phyloP scores from a whole-genome alignment of 257 asterid species.

The Thymus quinquecostatus region DNA sequence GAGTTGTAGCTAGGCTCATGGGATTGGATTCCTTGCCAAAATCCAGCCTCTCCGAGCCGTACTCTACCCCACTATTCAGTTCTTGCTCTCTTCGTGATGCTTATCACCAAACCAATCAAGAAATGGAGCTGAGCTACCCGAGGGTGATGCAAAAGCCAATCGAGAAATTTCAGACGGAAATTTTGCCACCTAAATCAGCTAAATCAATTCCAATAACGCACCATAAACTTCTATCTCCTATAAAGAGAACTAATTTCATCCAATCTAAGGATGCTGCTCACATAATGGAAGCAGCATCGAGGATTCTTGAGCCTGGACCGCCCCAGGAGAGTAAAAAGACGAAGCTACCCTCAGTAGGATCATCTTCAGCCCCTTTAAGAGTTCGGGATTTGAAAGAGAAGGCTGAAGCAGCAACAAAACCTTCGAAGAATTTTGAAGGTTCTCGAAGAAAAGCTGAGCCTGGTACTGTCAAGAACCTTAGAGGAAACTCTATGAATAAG shows the following conservation, averaged over 20 bases:
- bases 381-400: constrained; percentile 71
- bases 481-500: constrained; percentile 50
- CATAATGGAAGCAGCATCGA: constrained; percentile 92
- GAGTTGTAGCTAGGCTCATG: constrained; percentile 96
- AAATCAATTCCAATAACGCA: constrained; percentile 81
- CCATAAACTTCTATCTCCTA: constrained; percentile 88
- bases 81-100: constrained; percentile 56
- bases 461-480: constrained; percentile 44
- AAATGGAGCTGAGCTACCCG: constrained; percentile 40
- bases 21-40: constrained; percentile 87
- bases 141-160: constrained; percentile 54
- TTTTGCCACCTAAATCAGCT: constrained; percentile 88
- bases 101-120: constrained; percentile 36
- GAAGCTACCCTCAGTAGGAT: constrained; percentile 52
- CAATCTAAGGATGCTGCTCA: constrained; percentile 74
- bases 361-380: constrained; percentile 69
- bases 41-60: constrained; percentile 50
- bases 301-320: constrained; percentile 68
- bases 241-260: constrained; percentile 56
- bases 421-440: constrained; percentile 46
- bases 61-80: constrained; percentile 57
- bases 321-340: constrained; percentile 46
- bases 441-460: constrained; percentile 54
- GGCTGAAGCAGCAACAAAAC: constrained; percentile 59
- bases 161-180: constrained; percentile 79